Evolutionary conservation across 306 rosid species (phyloP).

Genomic region (Alnus rubra): DNA sequence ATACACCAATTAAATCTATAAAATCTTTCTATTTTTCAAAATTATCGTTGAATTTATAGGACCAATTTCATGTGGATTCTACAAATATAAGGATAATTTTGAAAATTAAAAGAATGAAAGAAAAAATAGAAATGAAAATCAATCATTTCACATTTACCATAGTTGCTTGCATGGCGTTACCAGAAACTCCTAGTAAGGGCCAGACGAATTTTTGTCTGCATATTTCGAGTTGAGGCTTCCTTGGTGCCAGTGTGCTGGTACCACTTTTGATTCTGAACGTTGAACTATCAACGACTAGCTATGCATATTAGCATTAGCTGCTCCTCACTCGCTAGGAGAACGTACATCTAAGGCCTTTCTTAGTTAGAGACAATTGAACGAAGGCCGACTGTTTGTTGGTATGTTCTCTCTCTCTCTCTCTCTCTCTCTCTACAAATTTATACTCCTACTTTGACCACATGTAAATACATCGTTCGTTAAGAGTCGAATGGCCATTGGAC

Average conservation of each 20-base stretch:
- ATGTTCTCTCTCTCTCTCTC: conserved; percentile 4
- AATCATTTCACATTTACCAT: too few relatives aligned
- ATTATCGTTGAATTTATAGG: too few relatives aligned
- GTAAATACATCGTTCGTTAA: neutral
- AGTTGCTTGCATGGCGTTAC: too few relatives aligned
- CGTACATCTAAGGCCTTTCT: neutral
- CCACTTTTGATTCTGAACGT: neutral
- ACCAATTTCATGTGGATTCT: too few relatives aligned
- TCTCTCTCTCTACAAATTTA: neutral
- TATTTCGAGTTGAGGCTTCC: neutral
- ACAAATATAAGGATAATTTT: too few relatives aligned
- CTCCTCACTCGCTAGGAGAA: neutral
- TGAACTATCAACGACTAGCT: neutral
- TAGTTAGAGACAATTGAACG: neutral
- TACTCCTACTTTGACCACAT: neutral
- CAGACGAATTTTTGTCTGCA: neutral
- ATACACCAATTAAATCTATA: too few relatives aligned
- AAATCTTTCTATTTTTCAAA: too few relatives aligned
- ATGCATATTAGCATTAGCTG: neutral
- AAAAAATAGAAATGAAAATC: too few relatives aligned
- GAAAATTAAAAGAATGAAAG: too few relatives aligned
- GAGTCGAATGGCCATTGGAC: neutral
- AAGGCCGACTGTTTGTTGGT: neutral
- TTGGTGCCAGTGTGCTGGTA: neutral
- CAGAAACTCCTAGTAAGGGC: too few relatives aligned